phyloP scores from a whole-genome alignment of 2,329 filamentous ascomycete species.

The Calonectria fujianensis region DNA sequence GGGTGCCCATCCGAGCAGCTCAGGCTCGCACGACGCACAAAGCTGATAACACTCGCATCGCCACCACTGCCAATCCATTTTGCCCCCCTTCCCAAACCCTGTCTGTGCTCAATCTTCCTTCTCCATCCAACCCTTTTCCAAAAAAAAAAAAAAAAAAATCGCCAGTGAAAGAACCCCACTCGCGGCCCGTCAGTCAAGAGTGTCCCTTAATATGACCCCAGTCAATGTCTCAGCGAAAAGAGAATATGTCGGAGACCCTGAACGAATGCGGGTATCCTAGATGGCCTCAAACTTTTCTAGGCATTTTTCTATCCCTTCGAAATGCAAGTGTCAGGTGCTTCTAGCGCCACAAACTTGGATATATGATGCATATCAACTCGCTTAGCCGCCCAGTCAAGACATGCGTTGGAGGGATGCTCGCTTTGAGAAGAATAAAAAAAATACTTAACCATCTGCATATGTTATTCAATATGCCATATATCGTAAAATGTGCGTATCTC shows the following conservation, averaged over 20 bases:
- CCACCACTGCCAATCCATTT: neutral
- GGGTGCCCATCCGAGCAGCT: conserved; percentile 10
- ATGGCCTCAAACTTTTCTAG: neutral
- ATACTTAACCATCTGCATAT: neutral
- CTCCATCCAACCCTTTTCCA: conserved; percentile 15
- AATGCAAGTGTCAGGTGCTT: too few relatives aligned
- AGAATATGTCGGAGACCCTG: neutral
- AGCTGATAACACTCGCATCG: neutral
- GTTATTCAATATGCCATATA: too few relatives aligned
- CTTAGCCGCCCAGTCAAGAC: neutral
- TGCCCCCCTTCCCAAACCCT: neutral
- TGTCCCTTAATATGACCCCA: conserved; percentile 10
- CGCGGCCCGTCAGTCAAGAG: conserved; percentile 18
- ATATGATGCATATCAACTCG: neutral
- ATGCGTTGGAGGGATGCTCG: too few relatives aligned
- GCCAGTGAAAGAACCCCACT: conserved; percentile 10
- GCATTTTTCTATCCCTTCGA: neutral
- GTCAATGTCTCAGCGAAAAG: conserved; percentile 29
- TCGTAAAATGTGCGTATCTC: neutral
- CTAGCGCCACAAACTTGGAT: neutral
- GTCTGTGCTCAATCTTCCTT: conserved; percentile 16
- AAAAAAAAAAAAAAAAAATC: conserved; percentile 10
- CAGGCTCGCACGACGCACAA: conserved; percentile 9
- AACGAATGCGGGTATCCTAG: neutral
- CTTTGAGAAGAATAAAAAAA: neutral